These are phyloP conservation scores for Cucurbita maxima DNA, from an alignment of 306 rosid genomes.

Conservation along the genomic window DNA sequence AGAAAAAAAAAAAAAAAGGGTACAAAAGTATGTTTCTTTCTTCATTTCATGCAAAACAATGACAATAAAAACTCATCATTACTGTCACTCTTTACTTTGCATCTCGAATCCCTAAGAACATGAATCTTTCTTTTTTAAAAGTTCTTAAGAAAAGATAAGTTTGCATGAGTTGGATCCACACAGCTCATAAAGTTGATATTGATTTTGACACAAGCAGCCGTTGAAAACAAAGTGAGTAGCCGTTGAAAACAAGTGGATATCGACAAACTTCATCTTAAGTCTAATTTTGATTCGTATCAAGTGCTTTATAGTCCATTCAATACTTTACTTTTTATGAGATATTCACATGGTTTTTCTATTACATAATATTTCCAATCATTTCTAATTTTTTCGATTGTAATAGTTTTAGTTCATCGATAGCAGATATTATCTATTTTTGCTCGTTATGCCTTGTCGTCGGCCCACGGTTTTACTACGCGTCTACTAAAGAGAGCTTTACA, in stretches of 20 bases:
- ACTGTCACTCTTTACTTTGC: conserved; percentile 40
- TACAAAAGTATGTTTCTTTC: conserved; percentile 28
- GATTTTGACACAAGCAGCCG: not conserved
- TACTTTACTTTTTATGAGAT: not conserved
- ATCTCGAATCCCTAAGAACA: conserved; percentile 55
- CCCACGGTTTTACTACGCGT: no score
- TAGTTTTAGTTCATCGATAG: no score
- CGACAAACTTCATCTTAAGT: not conserved
- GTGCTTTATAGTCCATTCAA: not conserved
- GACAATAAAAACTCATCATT: conserved; percentile 49
- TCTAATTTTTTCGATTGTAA: no score
- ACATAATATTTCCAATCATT: no score
- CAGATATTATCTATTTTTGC: no score
- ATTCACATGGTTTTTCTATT: no score
- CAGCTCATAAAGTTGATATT: not conserved
- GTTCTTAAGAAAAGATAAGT: not conserved
- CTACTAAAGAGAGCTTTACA: no score
- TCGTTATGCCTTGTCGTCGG: no score
- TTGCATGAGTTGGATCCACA: not conserved
- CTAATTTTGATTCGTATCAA: not conserved
- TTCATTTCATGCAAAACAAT: conserved; percentile 51
- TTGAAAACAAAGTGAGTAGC: not conserved
- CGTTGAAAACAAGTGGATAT: not conserved
- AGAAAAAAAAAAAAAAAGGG: conserved; percentile 20
- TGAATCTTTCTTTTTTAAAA: conserved; percentile 10